phyloP scores from a whole-genome alignment of 805 yeast species.

The Metschnikowia kofuensis region DNA sequence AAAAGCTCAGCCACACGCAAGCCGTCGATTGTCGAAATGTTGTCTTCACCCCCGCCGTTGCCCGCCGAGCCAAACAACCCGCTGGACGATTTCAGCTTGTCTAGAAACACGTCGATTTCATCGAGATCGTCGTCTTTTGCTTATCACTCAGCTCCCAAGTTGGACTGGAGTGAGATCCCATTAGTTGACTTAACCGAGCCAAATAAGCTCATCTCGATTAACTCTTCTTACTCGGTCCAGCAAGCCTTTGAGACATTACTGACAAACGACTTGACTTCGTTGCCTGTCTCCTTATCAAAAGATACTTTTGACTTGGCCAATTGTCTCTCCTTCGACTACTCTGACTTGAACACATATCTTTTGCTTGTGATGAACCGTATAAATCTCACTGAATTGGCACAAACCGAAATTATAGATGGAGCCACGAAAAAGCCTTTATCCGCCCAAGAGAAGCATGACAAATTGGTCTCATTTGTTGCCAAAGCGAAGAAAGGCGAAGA shows the following conservation, averaged over 20 bases:
- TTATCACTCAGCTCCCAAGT: slow-evolving; percentile 9
- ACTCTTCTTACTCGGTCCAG: slow-evolving; percentile 71
- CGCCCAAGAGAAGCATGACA: slow-evolving; percentile 33
- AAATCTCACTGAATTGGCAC: slow-evolving; percentile 33
- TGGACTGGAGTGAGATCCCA: slow-evolving; percentile 72
- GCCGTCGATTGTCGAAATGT: slow-evolving; percentile 70
- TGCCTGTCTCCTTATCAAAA: slow-evolving; percentile 58
- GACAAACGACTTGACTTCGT: slow-evolving; percentile 71
- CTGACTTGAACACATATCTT: slow-evolving; percentile 84
- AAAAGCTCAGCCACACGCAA: slow-evolving; percentile 32
- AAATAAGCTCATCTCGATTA: slow-evolving; percentile 70
- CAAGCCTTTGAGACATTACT: slow-evolving; percentile 80
- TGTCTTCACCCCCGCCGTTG: slow-evolving; percentile 74
- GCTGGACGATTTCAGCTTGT: slow-evolving; percentile 34
- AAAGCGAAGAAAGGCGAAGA: slow-evolving; percentile 84
- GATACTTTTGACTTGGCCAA: slow-evolving; percentile 47
- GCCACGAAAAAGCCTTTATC: slow-evolving; percentile 17
- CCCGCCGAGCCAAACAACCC: slow-evolving; percentile 28
- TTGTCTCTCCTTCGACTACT: slow-evolving; percentile 86
- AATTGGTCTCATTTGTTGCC: slow-evolving; percentile 41
- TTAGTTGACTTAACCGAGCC: slow-evolving; percentile 73
- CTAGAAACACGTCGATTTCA: slow-evolving; percentile 31
- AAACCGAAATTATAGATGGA: slow-evolving; percentile 21
- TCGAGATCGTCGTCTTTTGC: slow-evolving; percentile 15
- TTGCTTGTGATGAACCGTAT: slow-evolving; percentile 78